A percentile compares a stretch with the other conserved stretches of the same genome.
Evolutionary conservation across 2,329 filamentous ascomycete genomes (phyloP).

Genomic region (Diaporthe citrichinensis): DNA sequence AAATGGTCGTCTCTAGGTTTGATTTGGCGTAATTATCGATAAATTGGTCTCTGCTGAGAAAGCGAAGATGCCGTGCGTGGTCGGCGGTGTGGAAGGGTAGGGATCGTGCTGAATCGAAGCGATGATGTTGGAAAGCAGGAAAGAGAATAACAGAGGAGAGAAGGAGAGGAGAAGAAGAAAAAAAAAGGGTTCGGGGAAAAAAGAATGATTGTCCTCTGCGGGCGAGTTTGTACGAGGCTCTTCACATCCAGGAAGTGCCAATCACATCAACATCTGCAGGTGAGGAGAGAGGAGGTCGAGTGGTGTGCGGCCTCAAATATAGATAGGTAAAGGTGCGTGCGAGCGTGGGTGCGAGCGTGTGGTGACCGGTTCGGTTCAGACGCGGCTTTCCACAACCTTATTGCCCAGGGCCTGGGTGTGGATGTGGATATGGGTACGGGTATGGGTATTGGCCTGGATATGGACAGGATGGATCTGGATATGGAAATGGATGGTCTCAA

Average conservation of each 20-base stretch:
- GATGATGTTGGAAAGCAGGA: slow-evolving; percentile 25
- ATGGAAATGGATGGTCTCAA: slow-evolving; percentile 21
- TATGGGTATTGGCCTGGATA: slow-evolving; percentile 23
- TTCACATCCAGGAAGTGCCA: slow-evolving; percentile 41
- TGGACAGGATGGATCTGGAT: slow-evolving; percentile 30
- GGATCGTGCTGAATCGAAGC: slow-evolving; percentile 32
- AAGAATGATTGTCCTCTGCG: slow-evolving; percentile 37
- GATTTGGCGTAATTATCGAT: slow-evolving; percentile 40
- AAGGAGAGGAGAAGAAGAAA: not conserved
- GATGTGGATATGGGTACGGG: slow-evolving; percentile 4
- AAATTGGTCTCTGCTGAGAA: slow-evolving; percentile 37
- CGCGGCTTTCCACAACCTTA: slow-evolving; percentile 34
- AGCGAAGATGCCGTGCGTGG: slow-evolving; percentile 26
- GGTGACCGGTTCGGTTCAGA: slow-evolving; percentile 30
- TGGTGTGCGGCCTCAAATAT: slow-evolving; percentile 40
- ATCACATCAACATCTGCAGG: slow-evolving; percentile 33
- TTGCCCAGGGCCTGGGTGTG: slow-evolving; percentile 24
- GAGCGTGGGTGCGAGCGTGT: slow-evolving; percentile 24
- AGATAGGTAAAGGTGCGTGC: slow-evolving; percentile 34
- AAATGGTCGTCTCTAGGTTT: slow-evolving; percentile 14
- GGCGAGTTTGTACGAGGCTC: slow-evolving; percentile 30
- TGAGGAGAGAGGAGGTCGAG: slow-evolving; percentile 30
- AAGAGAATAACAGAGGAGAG: not conserved
- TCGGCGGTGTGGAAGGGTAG: slow-evolving; percentile 36
- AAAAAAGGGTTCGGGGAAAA: slow-evolving; percentile 9